A percentile compares a stretch with the other conserved stretches of the same genome.
Conservation (phyloP, 2,329 filamentous ascomycete species). For the Ceratocystis ficicola region DNA sequence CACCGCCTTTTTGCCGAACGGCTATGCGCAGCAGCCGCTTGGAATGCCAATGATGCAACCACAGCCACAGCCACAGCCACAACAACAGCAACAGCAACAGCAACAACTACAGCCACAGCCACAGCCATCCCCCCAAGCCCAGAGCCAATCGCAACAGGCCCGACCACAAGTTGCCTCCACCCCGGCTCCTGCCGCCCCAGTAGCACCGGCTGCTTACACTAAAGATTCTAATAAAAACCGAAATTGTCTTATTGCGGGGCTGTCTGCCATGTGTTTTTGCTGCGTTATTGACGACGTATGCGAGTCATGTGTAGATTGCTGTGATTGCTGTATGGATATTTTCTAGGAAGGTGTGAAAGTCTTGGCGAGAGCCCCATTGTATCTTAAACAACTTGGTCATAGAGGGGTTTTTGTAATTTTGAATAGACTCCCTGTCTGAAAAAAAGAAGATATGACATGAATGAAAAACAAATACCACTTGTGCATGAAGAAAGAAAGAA, state of each 20-base stretch:
- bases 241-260: conserved; percentile 30
- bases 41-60: neutral
- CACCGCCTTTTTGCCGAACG: neutral
- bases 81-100: conserved; percentile 13
- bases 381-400: too few species aligned
- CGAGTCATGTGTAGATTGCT: conserved; percentile 37
- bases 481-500: conserved; percentile 1
- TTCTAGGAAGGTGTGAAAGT: conserved; percentile 20
- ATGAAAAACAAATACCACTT: conserved; percentile 7
- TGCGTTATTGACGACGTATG: conserved; percentile 40
- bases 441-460: neutral
- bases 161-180: neutral
- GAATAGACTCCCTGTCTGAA: neutral
- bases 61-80: conserved; percentile 7
- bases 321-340: conserved; percentile 30
- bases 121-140: neutral
- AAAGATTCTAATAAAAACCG: conserved; percentile 24
- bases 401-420: neutral
- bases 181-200: neutral
- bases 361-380: too few species aligned
- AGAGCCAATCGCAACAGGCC: neutral
- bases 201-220: neutral
- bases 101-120: neutral
- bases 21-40: neutral
- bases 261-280: conserved; percentile 40